phyloP scores from a whole-genome alignment of 2,329 filamentous ascomycete species.

The Fusarium verticillioides region DNA sequence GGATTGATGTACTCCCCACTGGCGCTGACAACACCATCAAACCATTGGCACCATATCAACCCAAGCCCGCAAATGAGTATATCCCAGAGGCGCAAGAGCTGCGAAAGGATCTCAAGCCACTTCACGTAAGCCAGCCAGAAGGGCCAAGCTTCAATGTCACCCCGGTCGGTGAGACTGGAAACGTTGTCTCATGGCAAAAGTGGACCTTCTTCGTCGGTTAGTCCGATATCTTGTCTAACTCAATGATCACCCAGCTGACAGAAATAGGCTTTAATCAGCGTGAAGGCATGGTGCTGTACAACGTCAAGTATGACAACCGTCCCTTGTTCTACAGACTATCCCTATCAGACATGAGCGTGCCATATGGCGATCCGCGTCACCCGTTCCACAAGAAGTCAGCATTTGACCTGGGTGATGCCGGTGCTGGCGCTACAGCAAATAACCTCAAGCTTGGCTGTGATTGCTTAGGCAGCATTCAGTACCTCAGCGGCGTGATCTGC shows the following conservation, averaged over 20 bases:
- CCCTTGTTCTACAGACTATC: constrained; percentile 75
- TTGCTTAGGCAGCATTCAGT: constrained; percentile 74
- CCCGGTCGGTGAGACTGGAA: constrained; percentile 48
- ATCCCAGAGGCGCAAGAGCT: constrained; percentile 62
- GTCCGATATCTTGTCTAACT: rapidly evolving
- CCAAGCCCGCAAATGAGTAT: constrained; percentile 53
- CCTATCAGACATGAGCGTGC: constrained; percentile 76
- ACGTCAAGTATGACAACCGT: constrained; percentile 73
- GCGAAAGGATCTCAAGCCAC: constrained; percentile 71
- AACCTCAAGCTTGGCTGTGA: constrained; percentile 76
- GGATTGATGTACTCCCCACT: constrained; percentile 24
- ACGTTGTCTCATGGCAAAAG: constrained; percentile 69
- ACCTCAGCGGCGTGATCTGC: constrained; percentile 67
- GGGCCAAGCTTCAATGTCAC: constrained; percentile 72
- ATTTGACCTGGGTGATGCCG: constrained; percentile 78
- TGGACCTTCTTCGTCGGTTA: constrained; percentile 72
- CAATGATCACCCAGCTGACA: background rate
- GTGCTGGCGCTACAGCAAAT: constrained; percentile 74
- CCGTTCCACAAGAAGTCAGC: constrained; percentile 77
- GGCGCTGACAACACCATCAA: constrained; percentile 14
- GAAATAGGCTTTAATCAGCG: constrained; percentile 68
- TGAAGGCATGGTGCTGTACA: constrained; percentile 77
- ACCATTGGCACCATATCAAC: constrained; percentile 2
- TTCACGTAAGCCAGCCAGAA: constrained; percentile 77
- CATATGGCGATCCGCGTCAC: constrained; percentile 73